Percentiles rank a stretch among this genome's conserved stretches.
Conservation (phyloP, 1,284 basidiomycete genomes). For the Violaceomyces palustris region DNA sequence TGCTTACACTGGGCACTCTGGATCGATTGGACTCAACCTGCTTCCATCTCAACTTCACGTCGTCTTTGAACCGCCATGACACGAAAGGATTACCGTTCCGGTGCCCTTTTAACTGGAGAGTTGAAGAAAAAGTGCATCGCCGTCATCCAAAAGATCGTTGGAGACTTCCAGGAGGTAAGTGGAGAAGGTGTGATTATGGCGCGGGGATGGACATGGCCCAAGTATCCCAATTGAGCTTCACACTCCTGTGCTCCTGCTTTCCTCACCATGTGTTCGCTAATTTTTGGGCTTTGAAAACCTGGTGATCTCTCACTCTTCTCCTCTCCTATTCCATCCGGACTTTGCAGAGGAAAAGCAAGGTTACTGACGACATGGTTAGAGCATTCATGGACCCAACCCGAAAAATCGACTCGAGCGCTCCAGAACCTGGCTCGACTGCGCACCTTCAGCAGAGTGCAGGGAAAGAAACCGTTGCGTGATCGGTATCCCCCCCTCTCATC, state of each 20-base stretch:
- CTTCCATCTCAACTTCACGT: no score
- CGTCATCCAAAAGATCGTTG: slow-evolving; percentile 76
- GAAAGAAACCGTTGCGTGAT: no score
- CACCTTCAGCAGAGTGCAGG: slow-evolving; percentile 10
- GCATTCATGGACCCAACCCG: slow-evolving; percentile 79
- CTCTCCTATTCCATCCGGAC: background rate
- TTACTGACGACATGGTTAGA: slow-evolving; percentile 73
- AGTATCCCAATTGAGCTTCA: background rate
- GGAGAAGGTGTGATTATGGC: no score
- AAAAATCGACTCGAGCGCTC: slow-evolving; percentile 60
- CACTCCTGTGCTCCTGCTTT: background rate
- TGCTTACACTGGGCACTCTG: no score
- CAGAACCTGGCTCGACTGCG: slow-evolving; percentile 30
- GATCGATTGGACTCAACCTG: background rate
- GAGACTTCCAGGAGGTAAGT: slow-evolving; percentile 75
- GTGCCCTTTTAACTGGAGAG: slow-evolving; percentile 81
- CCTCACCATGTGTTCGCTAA: slow-evolving; percentile 1
- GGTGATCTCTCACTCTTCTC: slow-evolving; percentile 2
- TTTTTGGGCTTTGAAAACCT: slow-evolving; percentile 43
- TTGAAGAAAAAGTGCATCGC: slow-evolving; percentile 86
- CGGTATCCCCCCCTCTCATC: no score
- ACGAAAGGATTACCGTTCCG: slow-evolving; percentile 89
- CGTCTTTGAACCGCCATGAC: no score
- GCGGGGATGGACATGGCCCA: background rate
- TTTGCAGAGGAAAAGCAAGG: slow-evolving; percentile 67